Conservation (phyloP, 352 stramenopile genomes). For the Globisporangium okanoganense region DNA sequence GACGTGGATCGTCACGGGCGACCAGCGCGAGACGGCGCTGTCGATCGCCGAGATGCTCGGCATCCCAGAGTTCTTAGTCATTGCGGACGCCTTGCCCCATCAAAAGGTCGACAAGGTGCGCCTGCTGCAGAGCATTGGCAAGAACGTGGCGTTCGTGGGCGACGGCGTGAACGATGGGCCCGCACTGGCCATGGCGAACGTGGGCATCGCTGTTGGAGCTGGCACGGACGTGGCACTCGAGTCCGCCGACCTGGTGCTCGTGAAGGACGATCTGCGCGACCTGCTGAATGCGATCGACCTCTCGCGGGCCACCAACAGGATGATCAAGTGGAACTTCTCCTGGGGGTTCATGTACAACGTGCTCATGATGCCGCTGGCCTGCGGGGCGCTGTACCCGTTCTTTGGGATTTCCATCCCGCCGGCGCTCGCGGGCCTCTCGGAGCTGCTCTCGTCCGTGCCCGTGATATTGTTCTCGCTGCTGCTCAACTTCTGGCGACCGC, state of each 20-base stretch:
- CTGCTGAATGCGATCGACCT: constrained; percentile 62
- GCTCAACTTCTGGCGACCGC: constrained; percentile 61
- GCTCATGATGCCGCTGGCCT: constrained; percentile 71
- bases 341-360: constrained; percentile 77
- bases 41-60: constrained; percentile 45
- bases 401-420: constrained; percentile 61
- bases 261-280: constrained; percentile 68
- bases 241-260: constrained; percentile 65
- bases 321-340: constrained; percentile 74
- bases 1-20: constrained; percentile 75
- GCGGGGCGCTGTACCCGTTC: constrained; percentile 58
- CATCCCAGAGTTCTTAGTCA: constrained; percentile 50
- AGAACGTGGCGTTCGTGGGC: constrained; percentile 71
- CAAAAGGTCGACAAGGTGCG: constrained; percentile 78
- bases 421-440: constrained; percentile 62
- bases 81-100: constrained; percentile 63
- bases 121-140: constrained; percentile 59
- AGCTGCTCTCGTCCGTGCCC: constrained; percentile 70
- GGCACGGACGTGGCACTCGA: constrained; percentile 72
- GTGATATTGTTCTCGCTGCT: constrained; percentile 76
- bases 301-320: constrained; percentile 52
- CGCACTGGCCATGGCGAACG: constrained; percentile 61
- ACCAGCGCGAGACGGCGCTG: constrained; percentile 57
- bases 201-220: constrained; percentile 60
- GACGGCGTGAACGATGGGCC: constrained; percentile 74